phyloP scores from a whole-genome alignment of 1,139 yeast species.

The Candida gigantensis region DNA sequence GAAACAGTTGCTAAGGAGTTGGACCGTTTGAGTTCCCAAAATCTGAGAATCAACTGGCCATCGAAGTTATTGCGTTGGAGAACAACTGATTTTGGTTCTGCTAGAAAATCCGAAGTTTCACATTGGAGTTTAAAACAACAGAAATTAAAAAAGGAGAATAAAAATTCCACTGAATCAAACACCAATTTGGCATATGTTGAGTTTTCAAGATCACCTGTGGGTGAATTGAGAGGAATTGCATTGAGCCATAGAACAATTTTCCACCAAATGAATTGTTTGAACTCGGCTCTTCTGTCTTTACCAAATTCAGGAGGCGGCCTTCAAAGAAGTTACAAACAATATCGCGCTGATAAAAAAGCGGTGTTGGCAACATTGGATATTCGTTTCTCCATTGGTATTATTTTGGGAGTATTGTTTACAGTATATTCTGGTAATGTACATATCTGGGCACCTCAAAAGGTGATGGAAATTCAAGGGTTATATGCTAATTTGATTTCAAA shows the following conservation, averaged over 20 bases:
- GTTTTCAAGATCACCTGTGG: constrained; percentile 86
- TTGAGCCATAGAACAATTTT: constrained; percentile 84
- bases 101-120: constrained; percentile 46
- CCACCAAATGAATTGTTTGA: constrained; percentile 82
- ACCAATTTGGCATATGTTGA: constrained; percentile 88
- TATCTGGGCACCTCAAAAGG: constrained; percentile 75
- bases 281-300: constrained; percentile 64
- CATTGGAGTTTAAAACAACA: constrained; percentile 28
- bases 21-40: constrained; percentile 54
- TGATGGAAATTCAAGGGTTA: constrained; percentile 81
- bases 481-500: constrained; percentile 80
- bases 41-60: constrained; percentile 41
- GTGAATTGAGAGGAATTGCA: constrained; percentile 91
- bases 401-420: constrained; percentile 77
- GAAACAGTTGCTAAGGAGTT: constrained; percentile 73
- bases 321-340: constrained; percentile 31
- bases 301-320: constrained; percentile 50
- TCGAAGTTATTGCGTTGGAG: constrained; percentile 66
- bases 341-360: constrained; percentile 32
- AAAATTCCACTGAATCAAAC: constrained; percentile 23
- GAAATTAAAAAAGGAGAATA: constrained; percentile 32
- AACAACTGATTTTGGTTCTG: constrained; percentile 83
- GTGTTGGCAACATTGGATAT: constrained; percentile 79
- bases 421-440: constrained; percentile 83
- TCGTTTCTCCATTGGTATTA: constrained; percentile 84